These are phyloP conservation scores for Colletotrichum brevisporum DNA, from an alignment of 2,329 filamentous ascomycete genomes.

Conservation along the genomic window DNA sequence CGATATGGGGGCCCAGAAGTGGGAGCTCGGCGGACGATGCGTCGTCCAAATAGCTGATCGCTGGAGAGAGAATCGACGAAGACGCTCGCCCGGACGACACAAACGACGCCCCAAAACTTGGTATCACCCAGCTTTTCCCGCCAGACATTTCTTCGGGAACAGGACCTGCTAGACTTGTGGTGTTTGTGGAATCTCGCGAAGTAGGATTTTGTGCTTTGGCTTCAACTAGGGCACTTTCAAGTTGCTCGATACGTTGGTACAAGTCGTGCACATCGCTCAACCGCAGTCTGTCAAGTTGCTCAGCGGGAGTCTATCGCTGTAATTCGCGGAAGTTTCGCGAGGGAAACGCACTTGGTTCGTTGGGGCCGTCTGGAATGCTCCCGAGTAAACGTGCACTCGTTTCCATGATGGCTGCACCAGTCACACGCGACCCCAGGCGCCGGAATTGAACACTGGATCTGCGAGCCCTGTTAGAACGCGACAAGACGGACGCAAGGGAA, in stretches of 20 bases:
- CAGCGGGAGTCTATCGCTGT: too few species aligned
- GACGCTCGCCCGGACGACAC: not conserved
- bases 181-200: not conserved
- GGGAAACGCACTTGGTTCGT: not conserved
- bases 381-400: slow-evolving; percentile 10
- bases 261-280: slow-evolving; percentile 13
- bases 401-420: slow-evolving; percentile 30
- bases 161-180: not conserved
- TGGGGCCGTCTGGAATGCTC: not conserved
- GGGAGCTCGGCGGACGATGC: not conserved
- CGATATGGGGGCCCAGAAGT: not conserved
- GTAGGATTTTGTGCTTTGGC: not conserved
- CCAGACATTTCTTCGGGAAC: not conserved
- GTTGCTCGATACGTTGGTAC: slow-evolving; percentile 19
- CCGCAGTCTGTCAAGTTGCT: not conserved
- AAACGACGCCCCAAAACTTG: not conserved
- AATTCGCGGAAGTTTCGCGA: too few species aligned
- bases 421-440: slow-evolving; percentile 16
- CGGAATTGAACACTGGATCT: slow-evolving; percentile 30
- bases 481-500: too few species aligned
- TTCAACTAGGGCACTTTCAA: slow-evolving; percentile 14
- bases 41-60: not conserved
- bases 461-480: not conserved
- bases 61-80: not conserved
- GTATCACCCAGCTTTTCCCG: not conserved